Conservation (phyloP, 768 basidiomycete species). For the Kwoniella newhampshirensis region DNA sequence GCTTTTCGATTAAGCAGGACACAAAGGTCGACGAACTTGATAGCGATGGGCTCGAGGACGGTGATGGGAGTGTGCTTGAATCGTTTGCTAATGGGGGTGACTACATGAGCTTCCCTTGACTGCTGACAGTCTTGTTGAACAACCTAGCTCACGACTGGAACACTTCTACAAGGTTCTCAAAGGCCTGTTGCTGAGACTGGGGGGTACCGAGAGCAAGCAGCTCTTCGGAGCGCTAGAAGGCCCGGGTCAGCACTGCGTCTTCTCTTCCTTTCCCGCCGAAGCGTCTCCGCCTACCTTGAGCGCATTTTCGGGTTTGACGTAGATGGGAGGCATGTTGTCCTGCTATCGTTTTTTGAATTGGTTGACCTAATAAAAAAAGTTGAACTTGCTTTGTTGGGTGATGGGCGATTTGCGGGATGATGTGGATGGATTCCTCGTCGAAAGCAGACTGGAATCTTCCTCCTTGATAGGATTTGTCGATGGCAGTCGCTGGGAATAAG, state of each 20-base stretch:
- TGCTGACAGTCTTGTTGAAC: too few species aligned
- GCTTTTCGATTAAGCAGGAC: conserved; percentile 92
- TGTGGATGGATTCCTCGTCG: background rate
- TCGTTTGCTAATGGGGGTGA: conserved; percentile 61
- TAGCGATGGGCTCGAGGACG: conserved; percentile 90
- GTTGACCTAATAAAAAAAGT: background rate
- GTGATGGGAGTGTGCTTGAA: conserved; percentile 87
- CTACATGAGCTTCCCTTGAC: background rate
- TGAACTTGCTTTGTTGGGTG: background rate
- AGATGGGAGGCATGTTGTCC: conserved; percentile 47
- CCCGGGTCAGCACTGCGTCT: background rate
- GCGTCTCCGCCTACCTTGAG: conserved; percentile 45
- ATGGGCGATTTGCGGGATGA: background rate
- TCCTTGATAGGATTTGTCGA: conserved; percentile 33
- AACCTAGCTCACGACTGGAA: conserved; percentile 47
- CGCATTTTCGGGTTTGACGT: conserved; percentile 53
- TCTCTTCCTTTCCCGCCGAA: background rate
- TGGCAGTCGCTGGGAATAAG: conserved; percentile 21
- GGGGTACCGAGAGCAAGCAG: conserved; percentile 50
- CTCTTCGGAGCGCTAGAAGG: conserved; percentile 50
- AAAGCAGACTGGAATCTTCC: conserved; percentile 28
- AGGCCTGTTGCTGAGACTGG: conserved; percentile 50
- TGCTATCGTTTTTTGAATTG: conserved; percentile 2
- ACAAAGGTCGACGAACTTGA: conserved; percentile 93
- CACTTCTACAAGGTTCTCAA: conserved; percentile 51